Conservation (phyloP, 495 filamentous ascomycete genomes). For the Chaetomidium leptoderma region DNA sequence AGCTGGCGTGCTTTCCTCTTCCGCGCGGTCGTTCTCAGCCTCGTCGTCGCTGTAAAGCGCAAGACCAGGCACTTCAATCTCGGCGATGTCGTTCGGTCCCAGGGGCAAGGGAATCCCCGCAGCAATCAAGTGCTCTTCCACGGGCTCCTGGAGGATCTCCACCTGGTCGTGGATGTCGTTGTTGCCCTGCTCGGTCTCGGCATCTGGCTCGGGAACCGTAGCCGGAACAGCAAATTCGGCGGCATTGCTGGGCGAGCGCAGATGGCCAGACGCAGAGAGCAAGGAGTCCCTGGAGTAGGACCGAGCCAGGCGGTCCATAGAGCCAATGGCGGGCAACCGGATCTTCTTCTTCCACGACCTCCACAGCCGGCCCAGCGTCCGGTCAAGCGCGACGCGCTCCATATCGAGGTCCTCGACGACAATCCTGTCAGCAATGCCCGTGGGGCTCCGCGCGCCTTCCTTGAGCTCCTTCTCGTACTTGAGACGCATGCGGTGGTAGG, state of each 20-base stretch:
- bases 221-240: constrained; percentile 28
- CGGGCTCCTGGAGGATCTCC: constrained; percentile 15
- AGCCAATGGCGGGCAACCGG: constrained; percentile 41
- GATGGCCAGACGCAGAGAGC: constrained; percentile 23
- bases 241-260: constrained; percentile 39
- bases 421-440: constrained; percentile 54
- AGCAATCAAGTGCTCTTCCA: constrained; percentile 40
- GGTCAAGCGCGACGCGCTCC: constrained; percentile 85
- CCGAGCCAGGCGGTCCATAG: constrained; percentile 33
- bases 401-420: constrained; percentile 88
- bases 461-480: constrained; percentile 50
- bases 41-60: constrained; percentile 56
- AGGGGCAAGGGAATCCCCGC: constrained; percentile 60
- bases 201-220: constrained; percentile 25
- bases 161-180: background rate
- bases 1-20: constrained; percentile 20
- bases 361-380: constrained; percentile 86
- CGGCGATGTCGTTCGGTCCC: constrained; percentile 62
- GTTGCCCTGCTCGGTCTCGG: constrained; percentile 11
- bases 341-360: constrained; percentile 89
- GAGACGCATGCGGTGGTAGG: constrained; percentile 62
- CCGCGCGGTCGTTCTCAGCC: constrained; percentile 48
- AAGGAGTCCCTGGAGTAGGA: constrained; percentile 43
- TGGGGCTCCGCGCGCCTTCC: constrained; percentile 39
- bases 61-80: constrained; percentile 69